Percentiles rank a stretch among this genome's conserved stretches.
Conservation (phyloP, 2,329 filamentous ascomycete genomes). For the Hymenoscyphus linearis region DNA sequence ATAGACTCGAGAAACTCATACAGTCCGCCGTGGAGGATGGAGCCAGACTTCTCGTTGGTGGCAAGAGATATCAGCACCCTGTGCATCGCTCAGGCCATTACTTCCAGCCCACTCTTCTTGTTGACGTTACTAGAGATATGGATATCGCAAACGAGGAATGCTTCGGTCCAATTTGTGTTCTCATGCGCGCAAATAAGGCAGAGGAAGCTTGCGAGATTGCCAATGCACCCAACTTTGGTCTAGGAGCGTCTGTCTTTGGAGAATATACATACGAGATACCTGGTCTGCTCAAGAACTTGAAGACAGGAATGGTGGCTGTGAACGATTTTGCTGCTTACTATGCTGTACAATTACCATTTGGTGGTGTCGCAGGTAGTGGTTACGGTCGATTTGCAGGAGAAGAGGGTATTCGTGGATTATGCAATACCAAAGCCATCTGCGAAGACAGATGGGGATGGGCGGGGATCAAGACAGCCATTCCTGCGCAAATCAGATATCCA, state of each 20-base stretch:
- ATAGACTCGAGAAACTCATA: constrained; percentile 70
- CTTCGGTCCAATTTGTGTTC: constrained; percentile 83
- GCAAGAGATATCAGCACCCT: constrained; percentile 66
- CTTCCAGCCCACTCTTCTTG: constrained; percentile 84
- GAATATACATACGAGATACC: constrained; percentile 56
- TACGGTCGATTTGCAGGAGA: constrained; percentile 91
- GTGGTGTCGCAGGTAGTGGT: constrained; percentile 71
- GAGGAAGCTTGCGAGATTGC: constrained; percentile 67
- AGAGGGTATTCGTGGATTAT: constrained; percentile 78
- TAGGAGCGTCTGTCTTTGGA: constrained; percentile 87
- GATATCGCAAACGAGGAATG: constrained; percentile 83
- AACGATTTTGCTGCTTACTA: constrained; percentile 96
- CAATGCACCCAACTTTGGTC: constrained; percentile 78
- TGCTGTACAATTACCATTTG: constrained; percentile 90
- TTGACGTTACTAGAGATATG: constrained; percentile 85
- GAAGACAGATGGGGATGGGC: constrained; percentile 62
- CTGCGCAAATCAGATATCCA: constrained; percentile 75
- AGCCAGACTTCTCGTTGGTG: constrained; percentile 76
- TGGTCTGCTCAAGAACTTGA: constrained; percentile 61
- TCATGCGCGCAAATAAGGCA: constrained; percentile 67
- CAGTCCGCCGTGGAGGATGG: constrained; percentile 71
- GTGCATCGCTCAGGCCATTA: constrained; percentile 77
- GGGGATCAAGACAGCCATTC: constrained; percentile 70
- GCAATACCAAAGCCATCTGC: constrained; percentile 84
- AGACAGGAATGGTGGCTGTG: constrained; percentile 85